A percentile compares a stretch with the other conserved stretches of the same genome.
Conservation (phyloP, 805 yeast genomes). For the Yarrowia sp. region DNA sequence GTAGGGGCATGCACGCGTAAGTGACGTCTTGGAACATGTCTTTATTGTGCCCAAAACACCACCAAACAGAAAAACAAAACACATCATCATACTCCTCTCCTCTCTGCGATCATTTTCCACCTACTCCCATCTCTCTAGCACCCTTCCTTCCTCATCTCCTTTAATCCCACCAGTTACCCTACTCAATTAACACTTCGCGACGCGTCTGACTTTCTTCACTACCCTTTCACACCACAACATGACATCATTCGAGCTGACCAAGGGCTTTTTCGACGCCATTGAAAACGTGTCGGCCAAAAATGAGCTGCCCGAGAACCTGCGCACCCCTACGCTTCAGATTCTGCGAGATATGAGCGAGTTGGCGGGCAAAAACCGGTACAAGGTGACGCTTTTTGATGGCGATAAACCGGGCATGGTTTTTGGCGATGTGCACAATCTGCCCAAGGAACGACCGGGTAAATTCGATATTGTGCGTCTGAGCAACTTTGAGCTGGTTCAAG, state of each 20-base stretch:
- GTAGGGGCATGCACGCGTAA: too few species aligned
- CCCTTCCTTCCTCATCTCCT: too few species aligned
- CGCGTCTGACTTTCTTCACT: too few species aligned
- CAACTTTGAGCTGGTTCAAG: constrained; percentile 7
- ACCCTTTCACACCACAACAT: neutral
- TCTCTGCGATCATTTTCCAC: too few species aligned
- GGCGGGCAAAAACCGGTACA: constrained; percentile 10
- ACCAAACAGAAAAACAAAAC: too few species aligned
- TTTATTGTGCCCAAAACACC: too few species aligned
- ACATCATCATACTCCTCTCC: too few species aligned
- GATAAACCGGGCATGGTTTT: constrained; percentile 3
- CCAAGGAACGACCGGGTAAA: neutral
- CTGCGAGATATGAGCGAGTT: constrained; percentile 10
- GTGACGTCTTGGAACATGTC: too few species aligned
- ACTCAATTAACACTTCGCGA: too few species aligned
- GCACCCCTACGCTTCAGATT: neutral
- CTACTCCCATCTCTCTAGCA: too few species aligned
- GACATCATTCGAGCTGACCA: neutral
- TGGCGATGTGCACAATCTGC: constrained; percentile 16
- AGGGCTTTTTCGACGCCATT: constrained; percentile 18
- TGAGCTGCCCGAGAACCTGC: neutral
- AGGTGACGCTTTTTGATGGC: constrained; percentile 16
- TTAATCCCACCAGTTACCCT: too few species aligned
- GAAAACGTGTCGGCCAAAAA: neutral
- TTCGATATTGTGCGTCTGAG: neutral